Base-by-base conservation (phyloP, 2,329 filamentous ascomycete species). In the Colletotrichum orbiculare region DNA sequence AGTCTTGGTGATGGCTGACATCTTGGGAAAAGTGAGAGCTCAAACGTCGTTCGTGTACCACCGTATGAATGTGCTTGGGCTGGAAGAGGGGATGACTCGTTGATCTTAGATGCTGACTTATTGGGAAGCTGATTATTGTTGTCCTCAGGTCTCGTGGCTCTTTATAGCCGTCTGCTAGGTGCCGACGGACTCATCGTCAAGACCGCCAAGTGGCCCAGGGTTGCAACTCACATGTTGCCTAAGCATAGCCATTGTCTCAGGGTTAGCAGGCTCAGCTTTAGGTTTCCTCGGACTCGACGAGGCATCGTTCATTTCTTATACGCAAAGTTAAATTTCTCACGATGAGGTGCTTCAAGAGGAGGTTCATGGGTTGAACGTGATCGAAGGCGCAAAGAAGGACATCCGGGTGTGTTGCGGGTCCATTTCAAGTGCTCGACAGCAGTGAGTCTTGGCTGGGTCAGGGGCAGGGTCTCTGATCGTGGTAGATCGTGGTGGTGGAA, bases 1-100 rank as follows among this genome's bases (percentile, higher is more conserved):
- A 9, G 41, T 33, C 47, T 62, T 65, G 8, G 57, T 47, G 12
- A 65, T 47, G 41, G 46, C 25, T 53, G 46, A 62, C 62, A 65
- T 65, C 12, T 38, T 53, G 38, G 39, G 25, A 25, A 25, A 25
- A 25, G 37, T 38, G 13, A 15, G 11, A 7, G 11, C 15, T 15
- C 10, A 42, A 11, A 9, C 15, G n/a, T 34, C 3, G 8, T 37
- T 39, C 34, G 41, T 35, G 33, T 17, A 13, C 9, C 4, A 25
- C 3, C 47, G 3, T 47, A 25, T 11, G 9, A 34, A 46, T 39
- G 25, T 25, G 25, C 25, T 25, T 25, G 25, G 25, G 25, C 25
- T 25, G 25, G 25, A 1, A 25, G 25, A 25, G 25, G 25, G 4
- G 25, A 25, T 25, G 25, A 25, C 25, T 25, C 25, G 25, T 25